Percentiles rank a stretch among this genome's conserved stretches.
Conservation (phyloP, 345 rosid species). For the Balakata baccata region DNA sequence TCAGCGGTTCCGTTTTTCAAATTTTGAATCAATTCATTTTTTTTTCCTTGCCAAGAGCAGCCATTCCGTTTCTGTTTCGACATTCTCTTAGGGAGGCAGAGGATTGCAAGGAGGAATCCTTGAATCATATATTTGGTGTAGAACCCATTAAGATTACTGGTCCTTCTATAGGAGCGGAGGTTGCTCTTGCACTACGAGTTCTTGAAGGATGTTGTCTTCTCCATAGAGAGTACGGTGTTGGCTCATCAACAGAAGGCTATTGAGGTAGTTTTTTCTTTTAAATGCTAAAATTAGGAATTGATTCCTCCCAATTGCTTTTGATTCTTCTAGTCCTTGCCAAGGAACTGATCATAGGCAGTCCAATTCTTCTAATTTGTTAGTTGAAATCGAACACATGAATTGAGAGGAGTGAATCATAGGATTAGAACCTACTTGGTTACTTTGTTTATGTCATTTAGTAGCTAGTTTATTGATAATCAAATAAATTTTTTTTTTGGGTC, state of each 20-base stretch:
- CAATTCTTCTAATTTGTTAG: neutral
- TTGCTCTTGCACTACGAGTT: constrained; percentile 84
- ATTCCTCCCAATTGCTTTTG: neutral
- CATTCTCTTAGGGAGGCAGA: constrained; percentile 60
- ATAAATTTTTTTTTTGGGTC: too few relatives aligned
- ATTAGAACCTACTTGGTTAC: neutral
- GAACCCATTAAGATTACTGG: constrained; percentile 79
- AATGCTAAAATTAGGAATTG: neutral
- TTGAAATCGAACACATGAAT: too few relatives aligned
- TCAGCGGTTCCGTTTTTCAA: neutral
- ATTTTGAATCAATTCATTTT: neutral
- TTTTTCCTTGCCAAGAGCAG: constrained; percentile 31
- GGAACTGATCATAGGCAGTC: neutral
- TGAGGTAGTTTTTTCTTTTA: constrained; percentile 33
- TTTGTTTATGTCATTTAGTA: neutral
- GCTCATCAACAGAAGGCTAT: constrained; percentile 85
- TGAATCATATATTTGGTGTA: constrained; percentile 74
- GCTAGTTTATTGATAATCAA: neutral
- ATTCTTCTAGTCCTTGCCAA: neutral
- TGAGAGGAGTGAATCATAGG: neutral
- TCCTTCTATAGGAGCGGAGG: constrained; percentile 76
- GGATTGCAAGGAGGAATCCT: constrained; percentile 61
- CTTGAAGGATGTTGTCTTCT: constrained; percentile 94
- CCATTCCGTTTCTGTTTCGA: constrained; percentile 71
- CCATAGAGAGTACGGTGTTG: constrained; percentile 65